phyloP scores from a whole-genome alignment of 2,329 filamentous ascomycete species.

The Fusarium dlaminii region DNA sequence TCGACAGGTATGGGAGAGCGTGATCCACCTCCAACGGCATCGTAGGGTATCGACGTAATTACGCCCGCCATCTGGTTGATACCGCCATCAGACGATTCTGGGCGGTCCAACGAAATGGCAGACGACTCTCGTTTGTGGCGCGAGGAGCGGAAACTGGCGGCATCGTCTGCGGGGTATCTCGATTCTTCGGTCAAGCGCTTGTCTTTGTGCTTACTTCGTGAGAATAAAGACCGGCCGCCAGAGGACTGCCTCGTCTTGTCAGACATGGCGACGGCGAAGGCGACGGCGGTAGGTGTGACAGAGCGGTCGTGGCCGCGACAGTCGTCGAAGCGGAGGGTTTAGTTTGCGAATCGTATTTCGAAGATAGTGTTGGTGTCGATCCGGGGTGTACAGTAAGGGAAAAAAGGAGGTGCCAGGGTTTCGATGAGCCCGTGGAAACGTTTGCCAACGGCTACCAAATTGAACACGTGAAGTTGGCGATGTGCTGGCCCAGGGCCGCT shows the following conservation, averaged over 20 bases:
- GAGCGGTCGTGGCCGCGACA: constrained; percentile 35
- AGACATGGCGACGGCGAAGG: constrained; percentile 59
- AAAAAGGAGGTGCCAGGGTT: constrained; percentile 17
- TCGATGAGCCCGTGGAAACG: constrained; percentile 10
- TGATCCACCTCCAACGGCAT: constrained; percentile 71
- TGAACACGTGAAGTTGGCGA: constrained; percentile 47
- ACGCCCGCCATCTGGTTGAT: constrained; percentile 81
- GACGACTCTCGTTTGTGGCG: constrained; percentile 80
- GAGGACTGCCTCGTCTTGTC: constrained; percentile 87
- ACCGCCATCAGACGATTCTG: constrained; percentile 70
- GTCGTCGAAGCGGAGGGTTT: constrained; percentile 21
- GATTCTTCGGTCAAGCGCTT: constrained; percentile 69
- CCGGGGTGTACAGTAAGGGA: constrained; percentile 1
- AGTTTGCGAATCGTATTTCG: constrained; percentile 31
- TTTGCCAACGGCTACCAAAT: constrained; percentile 33
- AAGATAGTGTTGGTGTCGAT: constrained; percentile 23
- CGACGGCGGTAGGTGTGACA: constrained; percentile 21
- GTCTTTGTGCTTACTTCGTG: constrained; percentile 83
- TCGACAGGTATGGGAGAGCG: constrained; percentile 78
- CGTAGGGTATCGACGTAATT: constrained; percentile 89
- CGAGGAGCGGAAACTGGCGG: constrained; percentile 72
- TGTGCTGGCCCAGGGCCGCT: constrained; percentile 51
- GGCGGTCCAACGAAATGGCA: constrained; percentile 74
- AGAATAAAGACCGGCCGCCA: constrained; percentile 82
- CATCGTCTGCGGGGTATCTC: constrained; percentile 67